Percentiles rank a stretch among this genome's conserved stretches.
These are phyloP conservation scores for Maudiozyma saulgeensis DNA, from an alignment of 805 yeast genomes.

Conservation along the genomic window DNA sequence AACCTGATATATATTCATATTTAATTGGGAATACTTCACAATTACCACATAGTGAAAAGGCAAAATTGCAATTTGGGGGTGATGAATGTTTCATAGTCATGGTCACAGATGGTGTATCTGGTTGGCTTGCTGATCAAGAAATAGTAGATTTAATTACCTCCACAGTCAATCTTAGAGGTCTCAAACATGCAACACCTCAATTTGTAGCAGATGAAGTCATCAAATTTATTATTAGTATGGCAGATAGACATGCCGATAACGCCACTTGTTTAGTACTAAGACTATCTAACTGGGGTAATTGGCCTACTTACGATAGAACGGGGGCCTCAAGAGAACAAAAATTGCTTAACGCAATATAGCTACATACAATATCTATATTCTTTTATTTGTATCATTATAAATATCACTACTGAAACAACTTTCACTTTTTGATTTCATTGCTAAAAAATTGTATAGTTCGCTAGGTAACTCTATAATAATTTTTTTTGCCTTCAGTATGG, in stretches of 20 bases:
- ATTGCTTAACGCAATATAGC: conserved; percentile 19
- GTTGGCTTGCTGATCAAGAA: conserved; percentile 78
- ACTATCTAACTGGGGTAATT: conserved; percentile 85
- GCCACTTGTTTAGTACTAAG: conserved; percentile 84
- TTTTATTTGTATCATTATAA: too few species aligned
- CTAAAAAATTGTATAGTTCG: too few species aligned
- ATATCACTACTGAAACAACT: neutral
- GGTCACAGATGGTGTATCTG: conserved; percentile 82
- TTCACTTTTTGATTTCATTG: neutral
- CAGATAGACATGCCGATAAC: conserved; percentile 73
- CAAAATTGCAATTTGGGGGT: conserved; percentile 51
- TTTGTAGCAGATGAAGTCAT: conserved; percentile 78
- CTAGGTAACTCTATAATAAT: too few species aligned
- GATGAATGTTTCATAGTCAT: conserved; percentile 80
- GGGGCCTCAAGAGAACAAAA: conserved; percentile 72
- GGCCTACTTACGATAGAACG: conserved; percentile 80
- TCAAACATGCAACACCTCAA: conserved; percentile 69
- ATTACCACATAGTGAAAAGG: conserved; percentile 31
- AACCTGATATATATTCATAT: conserved; percentile 74
- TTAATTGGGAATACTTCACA: conserved; percentile 51
- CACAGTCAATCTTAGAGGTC: conserved; percentile 52
- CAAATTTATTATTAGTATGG: conserved; percentile 72
- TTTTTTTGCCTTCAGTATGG: too few species aligned
- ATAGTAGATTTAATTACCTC: conserved; percentile 74
- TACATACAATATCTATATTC: neutral